These are phyloP conservation scores for Daphne laureola DNA, from an alignment of 441 rosid genomes.

Conservation along the genomic window DNA sequence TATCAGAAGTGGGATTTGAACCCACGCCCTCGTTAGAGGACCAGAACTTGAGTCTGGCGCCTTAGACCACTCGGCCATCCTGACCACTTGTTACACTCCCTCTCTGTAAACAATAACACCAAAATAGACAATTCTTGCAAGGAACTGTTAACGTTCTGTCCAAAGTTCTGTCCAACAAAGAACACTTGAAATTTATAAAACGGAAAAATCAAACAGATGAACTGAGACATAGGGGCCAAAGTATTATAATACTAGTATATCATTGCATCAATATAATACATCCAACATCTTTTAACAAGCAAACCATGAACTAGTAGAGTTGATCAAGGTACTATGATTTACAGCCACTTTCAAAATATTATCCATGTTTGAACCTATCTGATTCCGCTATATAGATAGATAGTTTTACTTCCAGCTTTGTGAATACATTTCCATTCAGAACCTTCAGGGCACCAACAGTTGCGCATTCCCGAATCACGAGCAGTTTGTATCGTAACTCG, in stretches of 20 bases:
- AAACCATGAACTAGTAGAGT: no score
- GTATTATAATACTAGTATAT: not conserved
- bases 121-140: no score
- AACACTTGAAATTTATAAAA: no score
- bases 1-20: conserved; percentile 6
- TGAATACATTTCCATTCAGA: conserved; percentile 9
- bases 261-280: conserved; percentile 19
- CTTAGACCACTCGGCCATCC: conserved; percentile 98
- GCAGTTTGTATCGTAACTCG: conserved; percentile 88
- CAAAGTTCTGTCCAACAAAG: no score
- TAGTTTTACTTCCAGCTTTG: conserved; percentile 9
- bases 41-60: conserved; percentile 28
- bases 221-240: no score
- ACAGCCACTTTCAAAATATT: conserved; percentile 32
- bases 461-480: conserved; percentile 25
- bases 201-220: not conserved
- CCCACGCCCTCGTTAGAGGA: conserved; percentile 9
- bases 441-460: conserved; percentile 1
- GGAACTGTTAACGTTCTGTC: no score
- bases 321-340: conserved; percentile 19
- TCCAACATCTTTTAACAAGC: conserved; percentile 11
- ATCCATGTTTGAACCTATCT: conserved; percentile 14
- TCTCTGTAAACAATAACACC: no score
- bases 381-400: conserved; percentile 17
- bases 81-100: conserved; percentile 39